Evolutionary conservation across 2,329 filamentous ascomycete genomes (phyloP).

Genomic region (Moelleriella libera): DNA sequence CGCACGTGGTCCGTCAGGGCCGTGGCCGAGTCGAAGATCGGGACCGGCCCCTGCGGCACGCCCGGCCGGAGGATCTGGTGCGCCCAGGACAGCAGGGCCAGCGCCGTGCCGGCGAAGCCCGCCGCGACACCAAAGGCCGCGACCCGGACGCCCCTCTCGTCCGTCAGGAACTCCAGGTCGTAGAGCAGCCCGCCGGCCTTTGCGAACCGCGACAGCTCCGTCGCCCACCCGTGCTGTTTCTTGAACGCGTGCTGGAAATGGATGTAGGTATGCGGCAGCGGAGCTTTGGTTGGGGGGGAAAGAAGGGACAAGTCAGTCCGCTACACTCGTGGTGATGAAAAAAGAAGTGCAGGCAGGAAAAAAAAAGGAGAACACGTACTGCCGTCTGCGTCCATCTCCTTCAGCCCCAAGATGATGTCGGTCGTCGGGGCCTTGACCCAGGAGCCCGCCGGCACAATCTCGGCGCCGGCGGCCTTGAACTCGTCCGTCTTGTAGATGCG

Average conservation of each 20-base stretch:
- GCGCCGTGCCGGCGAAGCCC: slow-evolving; percentile 60
- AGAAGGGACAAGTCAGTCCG: slow-evolving; percentile 9
- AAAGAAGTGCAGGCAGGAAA: too few species aligned
- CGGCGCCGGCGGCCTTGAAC: slow-evolving; percentile 48
- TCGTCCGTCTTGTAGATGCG: slow-evolving; percentile 51
- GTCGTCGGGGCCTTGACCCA: slow-evolving; percentile 56
- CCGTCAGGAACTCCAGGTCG: slow-evolving; percentile 76
- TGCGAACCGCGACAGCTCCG: slow-evolving; percentile 65
- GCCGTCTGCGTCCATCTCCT: slow-evolving; percentile 62
- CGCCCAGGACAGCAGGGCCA: slow-evolving; percentile 70
- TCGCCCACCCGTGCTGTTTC: slow-evolving; percentile 64
- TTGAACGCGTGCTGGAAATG: slow-evolving; percentile 67
- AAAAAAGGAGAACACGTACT: slow-evolving; percentile 24
- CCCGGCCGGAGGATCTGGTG: slow-evolving; percentile 14
- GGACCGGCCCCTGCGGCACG: slow-evolving; percentile 1
- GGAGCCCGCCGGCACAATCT: slow-evolving; percentile 48
- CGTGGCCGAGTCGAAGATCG: not conserved
- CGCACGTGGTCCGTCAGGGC: slow-evolving; percentile 28
- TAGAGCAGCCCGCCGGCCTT: slow-evolving; percentile 47
- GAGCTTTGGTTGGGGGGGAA: slow-evolving; percentile 6
- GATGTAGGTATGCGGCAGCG: slow-evolving; percentile 18
- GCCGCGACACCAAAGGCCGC: slow-evolving; percentile 63
- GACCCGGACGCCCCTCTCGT: slow-evolving; percentile 56
- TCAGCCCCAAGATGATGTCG: slow-evolving; percentile 61
- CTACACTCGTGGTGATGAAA: too few species aligned